Conservation (phyloP, 2,329 filamentous ascomycete genomes). For the Exophiala oligosperma region DNA sequence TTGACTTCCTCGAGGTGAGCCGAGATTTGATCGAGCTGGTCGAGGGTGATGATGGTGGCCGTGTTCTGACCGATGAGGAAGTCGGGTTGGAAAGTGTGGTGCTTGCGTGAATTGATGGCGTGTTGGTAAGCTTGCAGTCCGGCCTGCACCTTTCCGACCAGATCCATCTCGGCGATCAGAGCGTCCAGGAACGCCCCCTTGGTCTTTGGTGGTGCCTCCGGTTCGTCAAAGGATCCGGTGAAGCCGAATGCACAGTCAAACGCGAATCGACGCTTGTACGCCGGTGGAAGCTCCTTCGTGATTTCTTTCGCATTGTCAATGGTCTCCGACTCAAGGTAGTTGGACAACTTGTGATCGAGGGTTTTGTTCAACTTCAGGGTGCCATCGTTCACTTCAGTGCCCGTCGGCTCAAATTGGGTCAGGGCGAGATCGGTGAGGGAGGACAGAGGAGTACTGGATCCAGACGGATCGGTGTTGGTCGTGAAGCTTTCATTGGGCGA, state of each 20-base stretch:
- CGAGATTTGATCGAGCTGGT: slow-evolving; percentile 21
- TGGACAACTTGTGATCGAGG: slow-evolving; percentile 7
- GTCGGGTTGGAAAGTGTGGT: slow-evolving; percentile 17
- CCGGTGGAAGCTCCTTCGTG: not conserved
- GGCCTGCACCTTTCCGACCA: slow-evolving; percentile 8
- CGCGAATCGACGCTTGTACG: slow-evolving; percentile 3
- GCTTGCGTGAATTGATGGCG: slow-evolving; percentile 18
- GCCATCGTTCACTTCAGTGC: not conserved
- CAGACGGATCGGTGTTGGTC: not conserved
- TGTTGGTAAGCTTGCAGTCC: slow-evolving; percentile 18
- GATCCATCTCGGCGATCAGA: slow-evolving; percentile 12
- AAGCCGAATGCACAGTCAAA: slow-evolving; percentile 22
- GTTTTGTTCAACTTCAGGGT: slow-evolving; percentile 6
- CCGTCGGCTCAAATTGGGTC: not conserved
- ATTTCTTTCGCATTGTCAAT: not conserved
- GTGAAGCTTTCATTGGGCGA: not conserved
- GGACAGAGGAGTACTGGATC: not conserved
- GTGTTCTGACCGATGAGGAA: slow-evolving; percentile 23
- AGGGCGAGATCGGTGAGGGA: not conserved
- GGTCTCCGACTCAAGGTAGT: not conserved
- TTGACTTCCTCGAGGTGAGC: slow-evolving; percentile 13
- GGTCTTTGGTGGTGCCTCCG: slow-evolving; percentile 6
- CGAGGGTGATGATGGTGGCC: slow-evolving; percentile 11
- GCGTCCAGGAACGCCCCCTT: slow-evolving; percentile 12
- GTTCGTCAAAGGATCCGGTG: slow-evolving; percentile 8